phyloP scores from a whole-genome alignment of 2,329 filamentous ascomycete genomes.

The Aspergillus pseudoviridinutans region DNA sequence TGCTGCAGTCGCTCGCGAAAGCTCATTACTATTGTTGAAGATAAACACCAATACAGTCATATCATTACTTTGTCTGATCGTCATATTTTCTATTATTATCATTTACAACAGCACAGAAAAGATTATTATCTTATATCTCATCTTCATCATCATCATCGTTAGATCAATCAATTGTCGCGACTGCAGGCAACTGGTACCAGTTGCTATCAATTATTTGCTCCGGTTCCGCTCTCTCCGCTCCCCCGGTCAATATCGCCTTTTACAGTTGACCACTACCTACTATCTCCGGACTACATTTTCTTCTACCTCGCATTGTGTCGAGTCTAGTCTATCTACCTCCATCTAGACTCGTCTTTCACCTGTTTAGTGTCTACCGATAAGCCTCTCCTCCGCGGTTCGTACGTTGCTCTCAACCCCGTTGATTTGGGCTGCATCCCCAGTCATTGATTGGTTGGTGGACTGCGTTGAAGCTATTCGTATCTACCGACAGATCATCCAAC shows the following conservation, averaged over 20 bases:
- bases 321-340: neutral
- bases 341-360: neutral
- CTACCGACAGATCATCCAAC: neutral
- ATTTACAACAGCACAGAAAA: neutral
- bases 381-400: conserved; percentile 21
- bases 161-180: neutral
- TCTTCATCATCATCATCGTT: neutral
- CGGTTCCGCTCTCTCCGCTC: conserved; percentile 16
- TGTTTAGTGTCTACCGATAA: conserved; percentile 19
- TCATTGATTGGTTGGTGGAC: conserved; percentile 19
- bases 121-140: conserved; percentile 2
- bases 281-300: neutral
- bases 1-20: conserved; percentile 25
- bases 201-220: conserved; percentile 6
- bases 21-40: neutral
- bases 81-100: neutral
- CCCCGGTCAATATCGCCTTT: neutral
- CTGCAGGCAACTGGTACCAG: conserved; percentile 3
- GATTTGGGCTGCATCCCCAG: neutral
- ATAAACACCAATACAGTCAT: neutral
- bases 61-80: neutral
- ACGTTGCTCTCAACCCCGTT: conserved; percentile 5
- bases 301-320: neutral
- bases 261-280: neutral
- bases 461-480: conserved; percentile 12